Evolutionary conservation across 1,284 basidiomycete species (phyloP).

Genomic region (Cutaneotrichosporon mucoides): DNA sequence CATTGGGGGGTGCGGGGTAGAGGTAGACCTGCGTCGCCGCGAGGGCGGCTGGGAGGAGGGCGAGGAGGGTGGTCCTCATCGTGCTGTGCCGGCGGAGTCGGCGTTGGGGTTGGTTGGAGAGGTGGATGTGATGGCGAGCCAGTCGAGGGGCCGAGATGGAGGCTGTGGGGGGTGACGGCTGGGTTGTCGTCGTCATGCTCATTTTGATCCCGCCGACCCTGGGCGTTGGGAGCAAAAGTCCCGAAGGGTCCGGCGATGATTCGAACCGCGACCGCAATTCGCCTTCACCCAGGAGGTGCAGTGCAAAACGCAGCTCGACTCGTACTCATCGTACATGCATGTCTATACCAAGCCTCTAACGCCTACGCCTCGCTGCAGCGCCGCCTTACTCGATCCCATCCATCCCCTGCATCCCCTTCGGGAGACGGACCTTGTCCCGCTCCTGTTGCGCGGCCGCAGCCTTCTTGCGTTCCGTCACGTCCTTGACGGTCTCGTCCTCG

Average conservation of each 20-base stretch:
- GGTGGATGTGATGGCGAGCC: neutral
- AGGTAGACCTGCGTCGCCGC: conserved; percentile 41
- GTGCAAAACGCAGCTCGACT: no score
- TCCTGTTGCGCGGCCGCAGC: neutral
- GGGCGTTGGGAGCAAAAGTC: no score
- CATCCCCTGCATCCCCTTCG: conserved; percentile 10
- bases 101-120: neutral
- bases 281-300: no score
- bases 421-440: conserved; percentile 5
- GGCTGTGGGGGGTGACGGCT: no score
- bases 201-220: no score
- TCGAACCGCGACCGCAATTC: no score
- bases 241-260: no score
- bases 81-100: neutral
- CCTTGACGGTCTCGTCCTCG: conserved; percentile 16
- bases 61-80: conserved; percentile 3
- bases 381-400: conserved; percentile 14
- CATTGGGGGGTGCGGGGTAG: conserved; percentile 38
- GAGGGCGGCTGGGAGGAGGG: conserved; percentile 8
- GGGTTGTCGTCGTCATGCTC: no score
- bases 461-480: conserved; percentile 12
- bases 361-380: neutral
- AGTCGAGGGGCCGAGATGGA: no score
- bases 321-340: neutral
- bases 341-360: neutral